Conservation (phyloP, 441 rosid species). For the Adansonia rubrostipa region DNA sequence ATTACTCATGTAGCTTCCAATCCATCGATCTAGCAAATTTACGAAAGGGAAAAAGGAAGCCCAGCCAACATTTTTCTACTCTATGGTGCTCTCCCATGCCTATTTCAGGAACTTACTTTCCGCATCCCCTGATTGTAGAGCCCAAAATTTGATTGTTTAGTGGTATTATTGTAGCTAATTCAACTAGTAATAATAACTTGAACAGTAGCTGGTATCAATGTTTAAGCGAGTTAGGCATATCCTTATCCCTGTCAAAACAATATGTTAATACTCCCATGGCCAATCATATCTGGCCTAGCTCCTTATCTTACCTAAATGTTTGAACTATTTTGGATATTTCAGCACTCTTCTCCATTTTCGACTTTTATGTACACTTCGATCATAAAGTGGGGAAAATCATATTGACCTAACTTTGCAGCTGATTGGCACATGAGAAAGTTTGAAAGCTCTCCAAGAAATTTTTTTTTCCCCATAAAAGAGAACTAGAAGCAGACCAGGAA, state of each 20-base stretch:
- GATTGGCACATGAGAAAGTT: constrained; percentile 3
- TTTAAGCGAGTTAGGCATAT: not conserved
- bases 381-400: not conserved
- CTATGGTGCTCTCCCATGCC: too few relatives aligned
- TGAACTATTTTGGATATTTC: not conserved
- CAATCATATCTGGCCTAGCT: not conserved
- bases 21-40: too few relatives aligned
- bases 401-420: not conserved
- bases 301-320: not conserved
- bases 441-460: not conserved
- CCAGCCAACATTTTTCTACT: too few relatives aligned
- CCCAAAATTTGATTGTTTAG: too few relatives aligned
- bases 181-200: too few relatives aligned
- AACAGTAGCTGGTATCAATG: too few relatives aligned
- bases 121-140: too few relatives aligned
- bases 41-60: too few relatives aligned
- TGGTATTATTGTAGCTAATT: too few relatives aligned
- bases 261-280: not conserved
- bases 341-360: not conserved
- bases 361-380: not conserved
- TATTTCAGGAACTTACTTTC: too few relatives aligned
- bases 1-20: too few relatives aligned
- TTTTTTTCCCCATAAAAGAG: not conserved
- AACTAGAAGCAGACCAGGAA: not conserved
- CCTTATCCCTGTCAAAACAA: not conserved